Conservation (phyloP, 495 filamentous ascomycete species). For the Bathelium albidoporum region DNA sequence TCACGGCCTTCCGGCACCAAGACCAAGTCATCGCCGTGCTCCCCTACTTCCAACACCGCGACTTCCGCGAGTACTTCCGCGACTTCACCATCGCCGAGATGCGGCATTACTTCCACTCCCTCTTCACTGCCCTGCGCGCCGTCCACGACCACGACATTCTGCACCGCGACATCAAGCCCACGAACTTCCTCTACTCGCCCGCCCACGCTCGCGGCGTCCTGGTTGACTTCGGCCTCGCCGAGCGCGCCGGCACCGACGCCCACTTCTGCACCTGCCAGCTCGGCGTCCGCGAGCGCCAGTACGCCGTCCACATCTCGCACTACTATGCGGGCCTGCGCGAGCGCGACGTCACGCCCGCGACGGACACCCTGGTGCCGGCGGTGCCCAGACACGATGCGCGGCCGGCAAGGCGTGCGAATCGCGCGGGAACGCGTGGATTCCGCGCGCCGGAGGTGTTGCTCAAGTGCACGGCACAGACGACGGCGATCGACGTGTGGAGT, state of each 20-base stretch:
- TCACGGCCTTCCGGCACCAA: constrained; percentile 86
- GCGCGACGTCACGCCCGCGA: not conserved
- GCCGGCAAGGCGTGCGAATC: constrained; percentile 81
- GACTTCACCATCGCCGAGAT: constrained; percentile 77
- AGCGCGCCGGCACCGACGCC: constrained; percentile 63
- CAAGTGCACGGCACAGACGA: constrained; percentile 95
- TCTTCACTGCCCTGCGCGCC: constrained; percentile 73
- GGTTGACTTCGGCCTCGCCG: constrained; percentile 92
- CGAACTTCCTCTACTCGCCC: constrained; percentile 95
- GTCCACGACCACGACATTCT: constrained; percentile 78
- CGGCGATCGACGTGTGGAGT: constrained; percentile 87
- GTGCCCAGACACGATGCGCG: constrained; percentile 68
- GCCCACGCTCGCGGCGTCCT: constrained; percentile 72
- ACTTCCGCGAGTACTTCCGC: constrained; percentile 92
- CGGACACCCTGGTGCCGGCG: constrained; percentile 20
- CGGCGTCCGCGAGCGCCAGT: constrained; percentile 22
- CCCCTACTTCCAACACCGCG: constrained; percentile 88
- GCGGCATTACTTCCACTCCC: constrained; percentile 74
- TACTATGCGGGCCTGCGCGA: constrained; percentile 25
- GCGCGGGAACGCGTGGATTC: constrained; percentile 93
- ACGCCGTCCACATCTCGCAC: constrained; percentile 27
- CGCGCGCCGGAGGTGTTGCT: constrained; percentile 92
- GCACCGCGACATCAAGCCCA: constrained; percentile 98
- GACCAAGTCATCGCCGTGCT: constrained; percentile 94
- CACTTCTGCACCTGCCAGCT: constrained; percentile 65